Conservation (phyloP, 2,329 filamentous ascomycete species). For the Penicillium brevicompactum region DNA sequence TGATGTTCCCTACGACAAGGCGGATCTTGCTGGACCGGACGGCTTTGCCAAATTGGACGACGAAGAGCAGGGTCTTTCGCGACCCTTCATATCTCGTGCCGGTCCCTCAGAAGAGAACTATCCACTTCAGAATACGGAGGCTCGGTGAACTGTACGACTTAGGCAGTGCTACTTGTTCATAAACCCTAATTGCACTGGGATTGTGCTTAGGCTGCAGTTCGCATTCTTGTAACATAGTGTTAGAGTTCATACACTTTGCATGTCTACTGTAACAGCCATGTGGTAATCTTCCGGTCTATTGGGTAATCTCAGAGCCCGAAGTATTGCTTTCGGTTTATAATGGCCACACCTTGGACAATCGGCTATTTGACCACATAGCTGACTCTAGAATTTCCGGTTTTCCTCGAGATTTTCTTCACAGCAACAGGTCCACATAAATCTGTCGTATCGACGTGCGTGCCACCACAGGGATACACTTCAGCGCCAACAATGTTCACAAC, state of each 20-base stretch:
- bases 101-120: conserved; percentile 26
- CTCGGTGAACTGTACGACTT: conserved; percentile 5
- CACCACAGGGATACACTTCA: conserved; percentile 73
- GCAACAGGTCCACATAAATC: conserved; percentile 57
- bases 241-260: too few species aligned
- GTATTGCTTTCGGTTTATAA: too few species aligned
- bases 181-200: not conserved
- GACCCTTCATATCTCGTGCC: conserved; percentile 13
- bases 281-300: too few species aligned
- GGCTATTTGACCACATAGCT: conserved; percentile 39
- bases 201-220: too few species aligned
- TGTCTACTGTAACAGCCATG: too few species aligned
- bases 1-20: conserved; percentile 51
- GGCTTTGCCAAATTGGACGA: conserved; percentile 38
- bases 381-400: conserved; percentile 65
- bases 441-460: conserved; percentile 69
- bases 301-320: too few species aligned
- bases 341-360: not conserved
- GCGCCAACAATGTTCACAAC: conserved; percentile 70
- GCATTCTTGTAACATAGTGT: too few species aligned
- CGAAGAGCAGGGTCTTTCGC: conserved; percentile 31
- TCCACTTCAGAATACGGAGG: conserved; percentile 23
- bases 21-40: conserved; percentile 22
- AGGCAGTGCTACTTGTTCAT: not conserved
- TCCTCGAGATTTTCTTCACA: conserved; percentile 68